These are phyloP conservation scores for Phytophthora brassicae DNA, from an alignment of 352 stramenopile species.

Conservation along the genomic window DNA sequence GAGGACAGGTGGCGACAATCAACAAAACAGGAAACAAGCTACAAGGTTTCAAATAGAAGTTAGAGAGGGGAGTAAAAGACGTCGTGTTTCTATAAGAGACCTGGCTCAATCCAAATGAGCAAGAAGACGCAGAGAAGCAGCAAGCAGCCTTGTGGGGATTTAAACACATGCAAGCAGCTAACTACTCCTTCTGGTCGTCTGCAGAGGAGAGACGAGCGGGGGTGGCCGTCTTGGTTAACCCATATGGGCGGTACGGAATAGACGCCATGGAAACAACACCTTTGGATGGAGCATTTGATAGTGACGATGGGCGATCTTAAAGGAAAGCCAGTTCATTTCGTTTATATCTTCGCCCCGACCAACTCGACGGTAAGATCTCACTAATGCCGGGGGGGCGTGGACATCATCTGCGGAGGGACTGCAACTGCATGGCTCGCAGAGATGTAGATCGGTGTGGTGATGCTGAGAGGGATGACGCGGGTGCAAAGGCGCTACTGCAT, in stretches of 20 bases:
- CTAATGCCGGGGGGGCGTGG: not conserved
- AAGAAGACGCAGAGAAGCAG: too few relatives aligned
- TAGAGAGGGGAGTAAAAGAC: not conserved
- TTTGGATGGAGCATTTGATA: not conserved
- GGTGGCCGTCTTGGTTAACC: constrained; percentile 11
- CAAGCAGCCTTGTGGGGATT: not conserved
- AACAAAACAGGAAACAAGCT: too few relatives aligned
- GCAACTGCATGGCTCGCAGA: not conserved
- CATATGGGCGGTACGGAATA: not conserved
- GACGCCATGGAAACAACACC: not conserved
- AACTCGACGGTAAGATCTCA: not conserved
- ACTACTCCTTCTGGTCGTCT: too few relatives aligned
- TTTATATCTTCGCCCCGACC: not conserved
- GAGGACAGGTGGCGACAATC: too few relatives aligned
- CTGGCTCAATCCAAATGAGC: too few relatives aligned
- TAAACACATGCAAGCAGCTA: not conserved
- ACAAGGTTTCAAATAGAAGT: too few relatives aligned
- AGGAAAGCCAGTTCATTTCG: not conserved
- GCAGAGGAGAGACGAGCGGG: too few relatives aligned
- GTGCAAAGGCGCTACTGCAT: not conserved
- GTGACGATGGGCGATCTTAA: not conserved
- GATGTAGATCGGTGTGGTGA: not conserved
- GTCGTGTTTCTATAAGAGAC: not conserved
- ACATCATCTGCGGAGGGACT: constrained; percentile 3
- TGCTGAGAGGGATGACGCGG: not conserved